Conservation (phyloP, 2,329 filamentous ascomycete genomes). For the Alternaria arbusti region DNA sequence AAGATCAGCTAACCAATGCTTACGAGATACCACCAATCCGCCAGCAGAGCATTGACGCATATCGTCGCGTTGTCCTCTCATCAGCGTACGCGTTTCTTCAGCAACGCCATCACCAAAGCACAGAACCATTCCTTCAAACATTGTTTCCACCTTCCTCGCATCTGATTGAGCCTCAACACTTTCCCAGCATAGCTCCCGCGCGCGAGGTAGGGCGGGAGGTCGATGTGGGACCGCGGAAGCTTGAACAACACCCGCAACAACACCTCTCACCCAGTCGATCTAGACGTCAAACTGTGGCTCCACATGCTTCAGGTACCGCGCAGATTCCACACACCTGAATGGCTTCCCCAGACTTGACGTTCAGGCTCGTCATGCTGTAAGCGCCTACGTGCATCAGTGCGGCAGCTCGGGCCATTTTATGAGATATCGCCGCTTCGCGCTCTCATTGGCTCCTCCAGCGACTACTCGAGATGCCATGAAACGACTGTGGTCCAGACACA, state of each 20-base stretch:
- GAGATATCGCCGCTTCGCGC: slow-evolving; percentile 26
- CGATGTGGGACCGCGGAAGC: slow-evolving; percentile 43
- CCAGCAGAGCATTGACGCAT: slow-evolving; percentile 26
- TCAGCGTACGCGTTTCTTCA: slow-evolving; percentile 26
- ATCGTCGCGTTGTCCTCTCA: slow-evolving; percentile 28
- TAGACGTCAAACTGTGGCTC: slow-evolving; percentile 28
- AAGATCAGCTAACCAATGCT: slow-evolving; percentile 7
- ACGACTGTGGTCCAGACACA: slow-evolving; percentile 38
- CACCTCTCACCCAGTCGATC: slow-evolving; percentile 39
- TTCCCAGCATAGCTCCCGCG: slow-evolving; percentile 48
- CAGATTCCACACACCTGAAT: slow-evolving; percentile 29
- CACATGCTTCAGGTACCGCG: slow-evolving; percentile 26
- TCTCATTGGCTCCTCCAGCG: slow-evolving; percentile 46
- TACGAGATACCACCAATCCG: background rate
- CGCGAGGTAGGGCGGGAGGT: slow-evolving; percentile 43
- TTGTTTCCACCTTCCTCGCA: slow-evolving; percentile 22
- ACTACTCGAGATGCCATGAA: slow-evolving; percentile 49
- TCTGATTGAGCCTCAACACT: slow-evolving; percentile 47
- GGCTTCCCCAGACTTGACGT: slow-evolving; percentile 34
- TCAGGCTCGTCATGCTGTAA: slow-evolving; percentile 40
- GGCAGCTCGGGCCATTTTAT: slow-evolving; percentile 44
- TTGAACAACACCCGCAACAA: slow-evolving; percentile 33
- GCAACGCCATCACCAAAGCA: slow-evolving; percentile 29
- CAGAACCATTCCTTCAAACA: slow-evolving; percentile 12
- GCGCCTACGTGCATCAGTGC: slow-evolving; percentile 44